Percentiles rank a stretch among this genome's conserved stretches.
Conservation (phyloP, 805 yeast species). For the Pichia rugopelliculosa region DNA sequence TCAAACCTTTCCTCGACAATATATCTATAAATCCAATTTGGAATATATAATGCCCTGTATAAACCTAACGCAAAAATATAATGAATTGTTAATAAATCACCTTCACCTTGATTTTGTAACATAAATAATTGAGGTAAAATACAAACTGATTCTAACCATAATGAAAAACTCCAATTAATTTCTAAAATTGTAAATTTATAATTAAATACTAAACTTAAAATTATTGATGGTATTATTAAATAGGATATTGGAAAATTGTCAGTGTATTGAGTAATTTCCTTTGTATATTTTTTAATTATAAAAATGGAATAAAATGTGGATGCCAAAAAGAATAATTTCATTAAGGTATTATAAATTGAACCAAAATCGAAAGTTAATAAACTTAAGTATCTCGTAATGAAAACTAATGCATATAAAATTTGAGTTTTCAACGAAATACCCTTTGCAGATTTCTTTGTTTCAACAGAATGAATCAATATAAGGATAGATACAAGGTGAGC, state of each 20-base stretch:
- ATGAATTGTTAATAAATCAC: constrained; percentile 81
- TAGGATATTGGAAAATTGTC: constrained; percentile 70
- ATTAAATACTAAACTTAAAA: constrained; percentile 56
- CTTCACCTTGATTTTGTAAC: constrained; percentile 83
- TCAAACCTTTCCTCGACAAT: constrained; percentile 57
- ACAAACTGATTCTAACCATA: constrained; percentile 91
- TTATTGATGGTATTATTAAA: constrained; percentile 53
- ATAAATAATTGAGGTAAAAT: constrained; percentile 89
- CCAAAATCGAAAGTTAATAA: constrained; percentile 42
- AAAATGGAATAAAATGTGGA: constrained; percentile 71
- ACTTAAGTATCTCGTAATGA: constrained; percentile 65
- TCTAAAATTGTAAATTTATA: constrained; percentile 56
- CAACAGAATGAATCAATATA: constrained; percentile 67
- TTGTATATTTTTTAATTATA: constrained; percentile 57
- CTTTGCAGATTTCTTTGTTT: constrained; percentile 52
- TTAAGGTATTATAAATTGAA: constrained; percentile 66
- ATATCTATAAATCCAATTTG: constrained; percentile 93
- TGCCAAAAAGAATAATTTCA: constrained; percentile 76
- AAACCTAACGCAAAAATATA: constrained; percentile 90
- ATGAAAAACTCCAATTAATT: constrained; percentile 76
- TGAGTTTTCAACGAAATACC: constrained; percentile 92
- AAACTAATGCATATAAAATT: constrained; percentile 65
- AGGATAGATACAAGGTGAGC: constrained; percentile 77
- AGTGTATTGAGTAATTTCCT: constrained; percentile 52
- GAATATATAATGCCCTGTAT: constrained; percentile 83